phyloP scores from a whole-genome alignment of 345 rosid genomes.

The Eucalyptus shirleyi region DNA sequence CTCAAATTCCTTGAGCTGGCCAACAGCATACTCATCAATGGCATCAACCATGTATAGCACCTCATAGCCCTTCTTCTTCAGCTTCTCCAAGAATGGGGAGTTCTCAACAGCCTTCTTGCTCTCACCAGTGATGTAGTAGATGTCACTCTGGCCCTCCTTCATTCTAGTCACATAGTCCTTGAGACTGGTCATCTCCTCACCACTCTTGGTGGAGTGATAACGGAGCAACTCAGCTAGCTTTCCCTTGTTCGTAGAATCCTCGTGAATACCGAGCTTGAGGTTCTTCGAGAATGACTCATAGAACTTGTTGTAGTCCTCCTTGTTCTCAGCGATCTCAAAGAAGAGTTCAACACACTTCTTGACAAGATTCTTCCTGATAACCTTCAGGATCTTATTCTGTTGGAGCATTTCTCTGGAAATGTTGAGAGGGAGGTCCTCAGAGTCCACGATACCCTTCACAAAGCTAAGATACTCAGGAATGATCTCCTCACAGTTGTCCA shows the following conservation, averaged over 20 bases:
- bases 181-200: background rate
- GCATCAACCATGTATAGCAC: background rate
- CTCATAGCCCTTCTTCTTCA: background rate
- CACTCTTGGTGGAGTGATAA: background rate
- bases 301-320: background rate
- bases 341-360: background rate
- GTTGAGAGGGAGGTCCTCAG: background rate
- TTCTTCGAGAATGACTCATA: background rate
- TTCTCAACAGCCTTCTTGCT: background rate
- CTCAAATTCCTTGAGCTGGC: background rate
- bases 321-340: background rate
- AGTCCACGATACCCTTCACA: background rate
- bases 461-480: background rate
- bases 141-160: background rate
- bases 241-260: background rate
- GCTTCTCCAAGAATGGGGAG: background rate
- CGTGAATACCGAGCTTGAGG: background rate
- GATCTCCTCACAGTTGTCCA: constrained; percentile 52
- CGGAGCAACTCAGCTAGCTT: background rate
- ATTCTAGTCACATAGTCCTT: background rate
- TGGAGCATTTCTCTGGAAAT: background rate
- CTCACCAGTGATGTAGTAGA: background rate
- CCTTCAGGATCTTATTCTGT: background rate
- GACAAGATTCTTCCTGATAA: background rate
- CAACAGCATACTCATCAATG: background rate